These are phyloP conservation scores for Pinus tabuliformis DNA, from an alignment of 75 land plant species.

Conservation along the genomic window DNA sequence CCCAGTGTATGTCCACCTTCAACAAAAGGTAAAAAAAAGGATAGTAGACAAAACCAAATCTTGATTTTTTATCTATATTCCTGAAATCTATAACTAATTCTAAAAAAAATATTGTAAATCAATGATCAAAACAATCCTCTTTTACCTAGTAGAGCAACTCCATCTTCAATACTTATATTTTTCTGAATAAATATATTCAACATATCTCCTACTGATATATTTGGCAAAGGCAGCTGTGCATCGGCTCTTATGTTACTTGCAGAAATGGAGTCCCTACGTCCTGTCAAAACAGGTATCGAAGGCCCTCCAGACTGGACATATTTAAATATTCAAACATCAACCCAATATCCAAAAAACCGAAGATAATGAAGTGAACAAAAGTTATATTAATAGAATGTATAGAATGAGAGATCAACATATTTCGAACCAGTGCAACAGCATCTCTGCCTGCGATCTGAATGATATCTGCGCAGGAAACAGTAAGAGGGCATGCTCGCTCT, in stretches of 20 bases:
- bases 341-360: neutral
- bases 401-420: neutral
- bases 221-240: slow-evolving; percentile 13
- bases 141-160: slow-evolving; percentile 27
- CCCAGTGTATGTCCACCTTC: slow-evolving; percentile 43
- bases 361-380: neutral
- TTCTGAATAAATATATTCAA: slow-evolving; percentile 8
- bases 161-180: slow-evolving; percentile 22
- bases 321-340: neutral
- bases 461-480: slow-evolving; percentile 31
- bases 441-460: slow-evolving; percentile 31
- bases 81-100: too few species aligned
- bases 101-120: too few species aligned
- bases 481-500: slow-evolving; percentile 22
- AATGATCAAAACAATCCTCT: neutral
- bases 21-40: neutral
- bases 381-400: neutral
- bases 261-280: slow-evolving; percentile 12
- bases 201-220: slow-evolving; percentile 9
- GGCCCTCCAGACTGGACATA: slow-evolving; percentile 26
- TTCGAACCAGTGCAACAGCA: slow-evolving; percentile 15
- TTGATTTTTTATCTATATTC: too few species aligned
- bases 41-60: too few species aligned
- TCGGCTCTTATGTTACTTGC: slow-evolving; percentile 19
- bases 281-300: slow-evolving; percentile 10